Evolutionary conservation across 306 rosid species (phyloP).

Genomic region (Prunus mume): DNA sequence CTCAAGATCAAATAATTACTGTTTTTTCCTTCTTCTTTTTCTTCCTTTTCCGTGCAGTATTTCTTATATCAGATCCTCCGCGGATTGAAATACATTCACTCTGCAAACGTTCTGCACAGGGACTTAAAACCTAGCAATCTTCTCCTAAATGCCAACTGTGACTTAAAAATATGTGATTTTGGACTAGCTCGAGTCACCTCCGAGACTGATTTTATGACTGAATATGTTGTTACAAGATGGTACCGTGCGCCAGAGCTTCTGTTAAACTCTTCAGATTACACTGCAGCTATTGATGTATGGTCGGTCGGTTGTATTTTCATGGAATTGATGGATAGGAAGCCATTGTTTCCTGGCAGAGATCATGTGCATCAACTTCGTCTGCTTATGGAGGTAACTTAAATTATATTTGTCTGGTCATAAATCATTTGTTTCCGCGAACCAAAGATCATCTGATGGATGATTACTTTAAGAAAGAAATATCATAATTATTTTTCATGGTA

Average conservation of each 20-base stretch:
- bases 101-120: constrained; percentile 94
- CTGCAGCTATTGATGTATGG: constrained; percentile 98
- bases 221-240: constrained; percentile 95
- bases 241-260: constrained; percentile 96
- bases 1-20: not conserved
- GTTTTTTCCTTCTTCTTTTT: not conserved
- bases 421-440: not conserved
- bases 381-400: constrained; percentile 80
- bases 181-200: constrained; percentile 98
- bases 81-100: constrained; percentile 94
- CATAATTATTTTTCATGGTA: not conserved
- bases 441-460: not conserved
- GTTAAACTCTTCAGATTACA: constrained; percentile 90
- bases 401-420: not conserved
- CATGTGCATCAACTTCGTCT: constrained; percentile 92
- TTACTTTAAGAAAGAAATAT: not conserved
- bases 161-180: constrained; percentile 92
- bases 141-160: constrained; percentile 90
- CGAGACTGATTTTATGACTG: constrained; percentile 96
- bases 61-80: constrained; percentile 95
- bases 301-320: constrained; percentile 96
- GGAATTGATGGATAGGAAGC: constrained; percentile 96
- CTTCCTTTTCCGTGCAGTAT: constrained; percentile 49
- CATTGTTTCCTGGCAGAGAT: constrained; percentile 95
- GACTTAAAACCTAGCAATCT: constrained; percentile 97